Percentiles rank a stretch among this genome's conserved stretches.
These are phyloP conservation scores for Cordyceps fumosorosea DNA, from an alignment of 2,329 filamentous ascomycete species.

Conservation along the genomic window DNA sequence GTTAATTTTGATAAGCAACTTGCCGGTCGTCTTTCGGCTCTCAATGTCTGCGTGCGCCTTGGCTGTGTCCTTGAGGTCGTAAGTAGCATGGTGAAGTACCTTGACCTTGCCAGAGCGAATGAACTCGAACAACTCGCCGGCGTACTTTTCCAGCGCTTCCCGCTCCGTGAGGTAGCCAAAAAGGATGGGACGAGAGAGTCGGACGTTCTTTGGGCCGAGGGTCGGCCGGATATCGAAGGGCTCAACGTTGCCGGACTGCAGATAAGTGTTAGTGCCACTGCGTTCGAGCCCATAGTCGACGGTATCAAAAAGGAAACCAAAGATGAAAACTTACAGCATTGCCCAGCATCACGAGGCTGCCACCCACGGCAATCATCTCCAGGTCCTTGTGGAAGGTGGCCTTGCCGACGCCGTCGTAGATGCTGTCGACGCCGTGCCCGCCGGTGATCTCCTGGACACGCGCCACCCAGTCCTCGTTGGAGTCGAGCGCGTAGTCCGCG, in stretches of 20 bases:
- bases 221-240: slow-evolving; percentile 48
- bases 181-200: slow-evolving; percentile 67
- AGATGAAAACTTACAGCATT: slow-evolving; percentile 57
- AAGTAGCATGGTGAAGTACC: slow-evolving; percentile 67
- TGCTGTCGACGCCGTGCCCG: slow-evolving; percentile 65
- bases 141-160: slow-evolving; percentile 66
- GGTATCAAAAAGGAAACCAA: not conserved
- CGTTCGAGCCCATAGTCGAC: not conserved
- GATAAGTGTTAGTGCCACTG: slow-evolving; percentile 12
- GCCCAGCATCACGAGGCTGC: slow-evolving; percentile 70
- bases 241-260: slow-evolving; percentile 62
- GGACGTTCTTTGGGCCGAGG: slow-evolving; percentile 68
- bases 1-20: slow-evolving; percentile 66
- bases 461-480: slow-evolving; percentile 50
- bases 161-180: slow-evolving; percentile 63
- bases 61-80: slow-evolving; percentile 65
- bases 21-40: slow-evolving; percentile 75
- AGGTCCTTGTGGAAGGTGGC: slow-evolving; percentile 75
- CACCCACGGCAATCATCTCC: slow-evolving; percentile 69
- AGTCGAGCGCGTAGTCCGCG: slow-evolving; percentile 67
- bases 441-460: slow-evolving; percentile 64
- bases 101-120: slow-evolving; percentile 64
- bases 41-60: slow-evolving; percentile 74
- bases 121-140: slow-evolving; percentile 65
- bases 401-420: slow-evolving; percentile 84